Conservation (phyloP, 345 rosid genomes). For the Salix suchowensis region DNA sequence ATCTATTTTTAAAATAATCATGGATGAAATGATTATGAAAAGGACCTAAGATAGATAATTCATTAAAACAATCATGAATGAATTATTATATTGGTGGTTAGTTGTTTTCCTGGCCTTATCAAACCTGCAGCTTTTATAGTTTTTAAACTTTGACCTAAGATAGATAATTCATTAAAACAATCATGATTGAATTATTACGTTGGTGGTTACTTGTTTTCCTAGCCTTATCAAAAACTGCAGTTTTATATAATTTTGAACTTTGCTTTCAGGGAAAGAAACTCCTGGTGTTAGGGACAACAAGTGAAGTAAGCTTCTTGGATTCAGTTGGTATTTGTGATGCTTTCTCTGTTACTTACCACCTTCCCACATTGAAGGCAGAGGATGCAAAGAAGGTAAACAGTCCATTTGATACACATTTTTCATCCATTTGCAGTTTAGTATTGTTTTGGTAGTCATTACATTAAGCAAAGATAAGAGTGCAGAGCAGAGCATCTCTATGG, state of each 20-base stretch:
- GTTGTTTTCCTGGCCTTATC: background rate
- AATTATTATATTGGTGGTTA: background rate
- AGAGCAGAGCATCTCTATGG: background rate
- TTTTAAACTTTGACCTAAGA: background rate
- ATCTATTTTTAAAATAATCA: too few relatives aligned
- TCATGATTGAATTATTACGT: background rate
- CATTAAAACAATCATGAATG: too few relatives aligned
- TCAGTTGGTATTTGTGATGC: conserved; percentile 67
- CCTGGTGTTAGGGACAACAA: conserved; percentile 87
- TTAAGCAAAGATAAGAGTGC: background rate
- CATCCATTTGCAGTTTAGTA: background rate
- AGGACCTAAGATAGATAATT: too few relatives aligned
- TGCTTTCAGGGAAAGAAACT: conserved; percentile 76
- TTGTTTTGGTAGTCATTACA: background rate
- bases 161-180: too few relatives aligned
- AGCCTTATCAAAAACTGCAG: background rate
- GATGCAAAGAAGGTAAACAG: conserved; percentile 80
- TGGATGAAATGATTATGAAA: too few relatives aligned
- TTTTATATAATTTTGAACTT: background rate
- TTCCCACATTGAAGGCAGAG: conserved; percentile 63
- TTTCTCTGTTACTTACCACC: conserved; percentile 66
- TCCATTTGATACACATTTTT: background rate
- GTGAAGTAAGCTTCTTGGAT: conserved; percentile 77
- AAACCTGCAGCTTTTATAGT: background rate
- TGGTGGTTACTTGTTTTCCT: background rate